These are phyloP conservation scores for Saccharum spontaneum DNA, from an alignment of 176 grass and related monocot species.

Conservation along the genomic window DNA sequence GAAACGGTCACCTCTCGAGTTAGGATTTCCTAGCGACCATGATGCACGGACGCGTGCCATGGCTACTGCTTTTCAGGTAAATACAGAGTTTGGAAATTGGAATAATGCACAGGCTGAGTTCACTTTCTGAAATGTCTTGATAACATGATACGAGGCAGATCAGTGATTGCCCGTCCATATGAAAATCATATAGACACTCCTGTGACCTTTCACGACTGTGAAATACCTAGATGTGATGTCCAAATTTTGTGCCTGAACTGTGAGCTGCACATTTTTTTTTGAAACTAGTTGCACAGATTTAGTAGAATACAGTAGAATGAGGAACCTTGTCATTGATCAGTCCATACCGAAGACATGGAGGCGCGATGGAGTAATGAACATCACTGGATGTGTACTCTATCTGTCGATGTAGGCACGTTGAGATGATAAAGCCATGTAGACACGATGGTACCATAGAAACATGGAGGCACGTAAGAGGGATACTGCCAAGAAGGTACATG, in stretches of 20 bases:
- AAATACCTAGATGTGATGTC: background rate
- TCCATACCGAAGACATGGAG: background rate
- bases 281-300: background rate
- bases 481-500: accelerated
- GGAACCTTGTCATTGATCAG: background rate
- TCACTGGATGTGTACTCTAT: background rate
- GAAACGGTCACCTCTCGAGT: conserved; percentile 42
- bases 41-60: background rate
- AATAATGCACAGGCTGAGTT: background rate
- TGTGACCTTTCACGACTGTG: background rate
- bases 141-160: background rate
- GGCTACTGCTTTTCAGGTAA: background rate
- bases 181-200: background rate
- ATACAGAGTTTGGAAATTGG: background rate
- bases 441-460: too few relatives aligned
- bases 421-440: too few relatives aligned
- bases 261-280: background rate
- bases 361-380: background rate
- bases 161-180: background rate
- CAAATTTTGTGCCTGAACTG: background rate
- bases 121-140: background rate
- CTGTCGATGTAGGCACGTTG: too few relatives aligned
- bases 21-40: conserved; percentile 35
- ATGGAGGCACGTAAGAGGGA: background rate
- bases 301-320: background rate